Base-by-base conservation (phyloP, 2,329 filamentous ascomycete genomes). In the Aspergillus sergii region DNA sequence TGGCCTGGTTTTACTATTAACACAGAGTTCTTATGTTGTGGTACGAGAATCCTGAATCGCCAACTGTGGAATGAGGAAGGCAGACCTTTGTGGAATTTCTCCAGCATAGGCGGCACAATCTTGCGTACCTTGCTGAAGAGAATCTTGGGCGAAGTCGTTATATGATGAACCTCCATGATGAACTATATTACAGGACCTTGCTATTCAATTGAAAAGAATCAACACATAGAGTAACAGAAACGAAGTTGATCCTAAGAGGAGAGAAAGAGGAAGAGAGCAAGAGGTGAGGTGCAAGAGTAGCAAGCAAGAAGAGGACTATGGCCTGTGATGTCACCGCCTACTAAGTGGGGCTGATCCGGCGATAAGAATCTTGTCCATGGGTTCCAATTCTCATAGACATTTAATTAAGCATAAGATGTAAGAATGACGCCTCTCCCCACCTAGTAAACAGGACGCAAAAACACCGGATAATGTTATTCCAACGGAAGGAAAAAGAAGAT, bases 1-100 rank as follows among this genome's bases (percentile, higher is more conserved):
- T 98, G 94, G 64, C 95, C 94, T 96, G 71, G 5, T 61, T 61
- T 57, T 51, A 59, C 45, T 43, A 46, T 60, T 14, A 57, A 30
- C 39, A 34, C 21, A 14, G 26, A 32, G n/a, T 21, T 28, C 8
- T 19, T 48, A 34, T 28, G 30, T 6, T 30, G 43, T 36, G 14
- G 7, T 23, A 32, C 46, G 50, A 41, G 30, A 26, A 41, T n/a
- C 28, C 4, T 21, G 8, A 10, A 34, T 46, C 16, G 14, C 23
- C 14, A 43, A 6, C 6, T 14, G 21, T 48, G 46, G 9, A 21
- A 23, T 34, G 32, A 8, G 36, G 43, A 21, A 45, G 61, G 68
- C 80, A 55, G 75, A 93, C 94, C 95, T 85, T 99, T 99, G 81
- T 98, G 95, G 76, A 98, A 98, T 75, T 88, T 92, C 76, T 95